Evolutionary conservation across 768 basidiomycete species (phyloP).

Genomic region (Trametes sanguinea): DNA sequence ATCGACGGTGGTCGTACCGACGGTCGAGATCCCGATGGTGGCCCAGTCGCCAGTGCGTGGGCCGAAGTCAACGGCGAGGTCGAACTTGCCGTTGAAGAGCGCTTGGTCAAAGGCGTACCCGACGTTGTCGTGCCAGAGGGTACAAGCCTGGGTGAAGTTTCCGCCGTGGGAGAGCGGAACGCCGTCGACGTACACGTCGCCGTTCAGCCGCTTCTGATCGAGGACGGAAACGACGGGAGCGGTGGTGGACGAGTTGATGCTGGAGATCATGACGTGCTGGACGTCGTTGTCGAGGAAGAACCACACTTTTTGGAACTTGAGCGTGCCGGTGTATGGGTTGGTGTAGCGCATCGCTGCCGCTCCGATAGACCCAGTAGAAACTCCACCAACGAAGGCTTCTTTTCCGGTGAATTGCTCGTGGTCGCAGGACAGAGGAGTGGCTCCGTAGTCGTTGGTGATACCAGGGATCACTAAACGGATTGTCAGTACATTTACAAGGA

Average conservation of each 20-base stretch:
- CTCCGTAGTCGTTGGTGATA: conserved; percentile 63
- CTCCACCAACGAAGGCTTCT: conserved; percentile 66
- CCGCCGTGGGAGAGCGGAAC: conserved; percentile 16
- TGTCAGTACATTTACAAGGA: not conserved
- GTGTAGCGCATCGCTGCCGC: conserved; percentile 65
- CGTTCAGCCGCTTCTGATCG: conserved; percentile 57
- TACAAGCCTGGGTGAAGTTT: conserved; percentile 34
- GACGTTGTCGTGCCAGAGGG: conserved; percentile 67
- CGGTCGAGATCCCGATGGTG: conserved; percentile 60
- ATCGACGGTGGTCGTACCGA: conserved; percentile 57
- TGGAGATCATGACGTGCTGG: conserved; percentile 63
- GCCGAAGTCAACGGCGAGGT: conserved; percentile 46
- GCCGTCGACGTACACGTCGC: conserved; percentile 47
- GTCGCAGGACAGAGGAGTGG: conserved; percentile 53
- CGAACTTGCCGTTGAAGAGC: conserved; percentile 22
- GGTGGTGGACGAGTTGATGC: conserved; percentile 41
- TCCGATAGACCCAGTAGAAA: conserved; percentile 57
- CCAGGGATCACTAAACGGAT: conserved; percentile 56
- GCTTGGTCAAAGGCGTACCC: conserved; percentile 55
- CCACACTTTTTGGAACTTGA: conserved; percentile 71
- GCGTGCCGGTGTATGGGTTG: conserved; percentile 55
- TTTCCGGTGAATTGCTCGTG: conserved; percentile 46
- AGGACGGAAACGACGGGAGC: conserved; percentile 63
- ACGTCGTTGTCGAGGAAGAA: conserved; percentile 69
- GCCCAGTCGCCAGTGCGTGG: conserved; percentile 61